A percentile compares a stretch with the other conserved stretches of the same genome.
phyloP scores from a whole-genome alignment of 1,284 basidiomycete species.

The Cystobasidium pallidum region DNA sequence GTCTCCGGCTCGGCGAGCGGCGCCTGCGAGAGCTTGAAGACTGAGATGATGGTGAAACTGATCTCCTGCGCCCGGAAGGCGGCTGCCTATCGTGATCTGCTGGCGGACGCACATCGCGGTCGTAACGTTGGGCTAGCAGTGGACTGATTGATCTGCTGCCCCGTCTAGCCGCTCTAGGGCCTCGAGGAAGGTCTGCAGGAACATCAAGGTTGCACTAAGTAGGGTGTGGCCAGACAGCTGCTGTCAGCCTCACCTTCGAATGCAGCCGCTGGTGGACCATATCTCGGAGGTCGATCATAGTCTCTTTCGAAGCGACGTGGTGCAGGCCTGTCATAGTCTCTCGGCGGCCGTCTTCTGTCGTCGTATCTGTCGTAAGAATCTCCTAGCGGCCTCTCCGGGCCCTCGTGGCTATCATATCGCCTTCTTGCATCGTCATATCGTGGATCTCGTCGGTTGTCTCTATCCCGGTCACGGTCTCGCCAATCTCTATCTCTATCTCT shows the following conservation, averaged over 20 bases:
- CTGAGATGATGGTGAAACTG: constrained; percentile 21
- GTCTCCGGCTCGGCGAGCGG: constrained; percentile 4
- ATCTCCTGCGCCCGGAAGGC: neutral
- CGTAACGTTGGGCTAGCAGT: neutral
- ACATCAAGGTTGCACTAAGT: too few species aligned
- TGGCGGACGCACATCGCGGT: neutral
- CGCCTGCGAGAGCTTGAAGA: constrained; percentile 23
- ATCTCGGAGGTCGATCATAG: constrained; percentile 20
- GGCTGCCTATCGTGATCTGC: constrained; percentile 12
- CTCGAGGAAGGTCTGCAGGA: constrained; percentile 11
- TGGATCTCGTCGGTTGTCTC: constrained; percentile 23
- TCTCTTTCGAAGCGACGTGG: constrained; percentile 17
- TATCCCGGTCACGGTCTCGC: constrained; percentile 27
- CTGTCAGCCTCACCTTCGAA: neutral
- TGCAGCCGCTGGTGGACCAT: constrained; percentile 6
- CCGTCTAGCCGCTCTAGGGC: constrained; percentile 9
- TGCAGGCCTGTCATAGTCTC: constrained; percentile 23
- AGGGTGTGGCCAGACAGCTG: neutral
- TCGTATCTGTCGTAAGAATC: constrained; percentile 10
- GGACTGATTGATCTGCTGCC: constrained; percentile 15
- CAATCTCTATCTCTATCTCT: constrained; percentile 40
- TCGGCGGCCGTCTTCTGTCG: neutral
- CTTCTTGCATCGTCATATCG: constrained; percentile 19
- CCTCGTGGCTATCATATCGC: constrained; percentile 14
- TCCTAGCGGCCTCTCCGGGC: constrained; percentile 21